Evolutionary conservation across 2,329 filamentous ascomycete genomes (phyloP), one percentile per base, ranked within the genome.

Genomic region (Gliomastix tumulicola): DNA sequence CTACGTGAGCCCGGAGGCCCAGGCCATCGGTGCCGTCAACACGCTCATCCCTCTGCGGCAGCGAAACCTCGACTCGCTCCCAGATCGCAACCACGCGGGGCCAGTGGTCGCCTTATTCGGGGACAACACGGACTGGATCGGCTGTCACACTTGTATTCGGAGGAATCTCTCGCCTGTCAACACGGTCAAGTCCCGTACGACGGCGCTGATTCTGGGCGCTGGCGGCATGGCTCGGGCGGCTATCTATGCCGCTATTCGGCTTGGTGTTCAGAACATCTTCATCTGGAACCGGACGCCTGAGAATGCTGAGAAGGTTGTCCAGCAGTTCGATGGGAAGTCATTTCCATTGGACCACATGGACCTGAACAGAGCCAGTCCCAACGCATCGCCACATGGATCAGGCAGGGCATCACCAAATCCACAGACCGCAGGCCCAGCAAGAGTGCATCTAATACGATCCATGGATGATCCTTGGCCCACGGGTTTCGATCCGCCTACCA

Each of bases 111-210:
- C 71, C 4, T 60, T 81, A 3, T 77, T 80, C 42, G 79, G 77
- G 7, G 76, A 82, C 36, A 82, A 82, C 40, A 82, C 77, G 1
- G 78, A 82, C 52, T 82, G 78, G 71, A 78, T 80, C 17, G 78
- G 78, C 3, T 74, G 82, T 16, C 62, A 74, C 39, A 76, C 73
- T 13, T 80, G 75, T 46, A 67, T 82, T 30, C 65, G 71, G 11
- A 65, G 74, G 27, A 76, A 76, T 13, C 58, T 81, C 2, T 80
- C 77, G 4, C 77, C 78, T 6, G 71, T 74, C 4, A 72, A 72
- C 42, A 65, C 63, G 3, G 57, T 70, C 5, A 64, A 65, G 4
- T 56, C 59, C 2, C 4, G 66, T 57, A 48, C 41, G 3, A 45
- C 39, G 5, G 44, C 35, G 2, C 54, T 73, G 7, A 62, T 73